Evolutionary conservation across 73 alveolate species (phyloP), one percentile per base, ranked within the genome.

Genomic region (Paramecium sonneborni): DNA sequence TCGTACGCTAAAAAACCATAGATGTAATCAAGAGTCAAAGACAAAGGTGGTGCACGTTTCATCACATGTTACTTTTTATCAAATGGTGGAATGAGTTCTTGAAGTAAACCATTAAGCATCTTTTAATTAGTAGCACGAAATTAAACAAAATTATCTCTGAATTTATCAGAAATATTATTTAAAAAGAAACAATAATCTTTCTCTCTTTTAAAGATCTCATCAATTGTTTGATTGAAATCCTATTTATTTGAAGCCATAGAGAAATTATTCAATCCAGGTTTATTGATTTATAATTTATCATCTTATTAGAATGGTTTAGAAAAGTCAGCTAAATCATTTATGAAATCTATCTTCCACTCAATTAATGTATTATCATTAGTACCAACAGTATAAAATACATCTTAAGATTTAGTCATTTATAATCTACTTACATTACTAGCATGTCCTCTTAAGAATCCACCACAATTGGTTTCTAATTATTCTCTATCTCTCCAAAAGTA

Each of bases 1-100:
- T 96, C 98, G 14, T 94, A 88, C 1, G 94, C 89, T 48, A 93
- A 93, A 44, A 93, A 86, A 20, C 98, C 98, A 87, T 93, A 96
- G n/a, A 96, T 86, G 68, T 96, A 96, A 57, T 95, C 97, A 18
- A 96, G 92, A 18, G 94, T 90, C 21, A 96, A 72, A 7, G 96
- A 88, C n/a, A 89, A 68, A 9, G 97, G 94, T 1, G 98, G 98
- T 0, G 95, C 93, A 56, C 94, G 86, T 82, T 92, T 88, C 89
- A 70, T 70, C 11, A 69, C 43, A 69, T 88, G 69, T 28, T 88
- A 24, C n/a, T 88, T 88, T 32, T 88, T 88, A 30, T 88, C 90
- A 23, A 69, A 69, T 43, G 69, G 41, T 24, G 90, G 90, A 41
- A 79, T 79, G 4, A 41, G 44, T 39, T 79, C 90, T 46, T 79